Percentiles rank a stretch among this genome's conserved stretches.
Evolutionary conservation across 192 early-diverging fungal genomes (phyloP).

Genomic region (Backusella mclennaniae): DNA sequence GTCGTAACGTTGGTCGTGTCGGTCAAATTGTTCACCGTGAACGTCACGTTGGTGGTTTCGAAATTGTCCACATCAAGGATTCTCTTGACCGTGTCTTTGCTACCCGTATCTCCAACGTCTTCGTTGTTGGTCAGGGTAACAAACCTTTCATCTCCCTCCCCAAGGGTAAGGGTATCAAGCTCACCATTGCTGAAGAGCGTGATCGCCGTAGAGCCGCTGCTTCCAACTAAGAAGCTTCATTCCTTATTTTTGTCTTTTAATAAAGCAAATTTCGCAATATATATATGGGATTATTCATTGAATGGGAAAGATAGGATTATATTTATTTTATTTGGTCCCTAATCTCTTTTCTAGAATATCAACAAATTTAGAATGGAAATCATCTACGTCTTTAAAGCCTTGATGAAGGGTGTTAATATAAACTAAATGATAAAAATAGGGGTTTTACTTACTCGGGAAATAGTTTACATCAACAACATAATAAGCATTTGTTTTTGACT

Average conservation of each 20-base stretch:
- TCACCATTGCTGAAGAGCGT: too few species aligned
- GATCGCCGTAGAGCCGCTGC: too few species aligned
- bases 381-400: slow-evolving; percentile 18
- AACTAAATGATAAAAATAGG: not conserved
- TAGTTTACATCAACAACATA: slow-evolving; percentile 38
- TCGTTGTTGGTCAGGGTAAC: slow-evolving; percentile 82
- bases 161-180: too few species aligned
- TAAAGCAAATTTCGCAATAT: not conserved
- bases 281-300: not conserved
- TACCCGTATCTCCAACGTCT: slow-evolving; percentile 96
- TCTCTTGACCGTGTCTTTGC: slow-evolving; percentile 91
- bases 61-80: slow-evolving; percentile 99
- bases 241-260: too few species aligned
- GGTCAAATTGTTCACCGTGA: slow-evolving; percentile 96
- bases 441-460: slow-evolving; percentile 30
- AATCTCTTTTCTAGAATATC: slow-evolving; percentile 15
- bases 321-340: not conserved
- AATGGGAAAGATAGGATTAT: too few species aligned
- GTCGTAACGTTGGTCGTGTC: slow-evolving; percentile 23
- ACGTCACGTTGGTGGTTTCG: slow-evolving; percentile 95
- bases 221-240: too few species aligned
- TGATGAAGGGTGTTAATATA: not conserved
- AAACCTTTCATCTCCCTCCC: slow-evolving; percentile 40
- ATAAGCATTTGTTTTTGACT: slow-evolving; percentile 16
- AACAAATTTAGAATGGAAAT: slow-evolving; percentile 21